Conservation (phyloP, 176 grass and related monocot species). For the Zea luxurians region DNA sequence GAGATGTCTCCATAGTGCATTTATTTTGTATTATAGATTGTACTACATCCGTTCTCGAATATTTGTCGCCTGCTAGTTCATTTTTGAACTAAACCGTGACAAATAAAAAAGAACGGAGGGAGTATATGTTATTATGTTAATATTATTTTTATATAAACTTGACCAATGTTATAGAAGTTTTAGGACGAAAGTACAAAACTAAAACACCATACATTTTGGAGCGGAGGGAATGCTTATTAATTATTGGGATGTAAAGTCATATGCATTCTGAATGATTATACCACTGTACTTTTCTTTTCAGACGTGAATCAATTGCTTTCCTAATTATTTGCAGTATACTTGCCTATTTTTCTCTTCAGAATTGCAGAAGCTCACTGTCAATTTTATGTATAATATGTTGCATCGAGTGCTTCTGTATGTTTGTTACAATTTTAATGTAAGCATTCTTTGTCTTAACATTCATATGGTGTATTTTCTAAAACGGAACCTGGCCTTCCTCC, state of each 20-base stretch:
- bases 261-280: slow-evolving; percentile 11
- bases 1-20: not conserved
- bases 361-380: slow-evolving; percentile 21
- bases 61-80: too few species aligned
- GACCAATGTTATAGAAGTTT: not conserved
- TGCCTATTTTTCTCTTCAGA: slow-evolving; percentile 14
- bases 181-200: not conserved
- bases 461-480: slow-evolving; percentile 40
- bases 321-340: slow-evolving; percentile 16
- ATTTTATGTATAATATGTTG: slow-evolving; percentile 20
- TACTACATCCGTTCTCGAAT: not conserved
- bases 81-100: too few species aligned
- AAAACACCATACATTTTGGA: not conserved
- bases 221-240: not conserved
- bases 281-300: slow-evolving; percentile 14
- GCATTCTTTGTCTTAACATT: slow-evolving; percentile 16
- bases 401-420: slow-evolving; percentile 14
- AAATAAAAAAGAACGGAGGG: too few species aligned
- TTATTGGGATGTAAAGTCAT: slow-evolving; percentile 4
- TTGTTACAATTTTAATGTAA: slow-evolving; percentile 23
- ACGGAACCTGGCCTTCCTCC: slow-evolving; percentile 48
- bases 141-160: not conserved
- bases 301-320: not conserved
- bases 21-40: not conserved
- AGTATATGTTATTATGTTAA: not conserved